Evolutionary conservation across 257 asterid species (phyloP).

Genomic region (Rhazya stricta): DNA sequence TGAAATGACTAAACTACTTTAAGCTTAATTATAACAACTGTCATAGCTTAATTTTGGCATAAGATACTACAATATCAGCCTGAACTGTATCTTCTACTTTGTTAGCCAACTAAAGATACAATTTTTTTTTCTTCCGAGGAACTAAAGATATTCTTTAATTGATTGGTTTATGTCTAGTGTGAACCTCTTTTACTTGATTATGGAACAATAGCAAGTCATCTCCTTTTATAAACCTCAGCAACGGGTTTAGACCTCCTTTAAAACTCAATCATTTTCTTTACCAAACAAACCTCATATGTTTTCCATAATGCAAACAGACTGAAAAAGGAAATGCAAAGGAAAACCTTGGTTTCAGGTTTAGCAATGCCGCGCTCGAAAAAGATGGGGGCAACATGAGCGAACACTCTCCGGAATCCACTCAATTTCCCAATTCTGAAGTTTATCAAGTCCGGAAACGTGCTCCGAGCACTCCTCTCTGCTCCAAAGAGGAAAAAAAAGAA

Average conservation of each 20-base stretch:
- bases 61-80: not conserved
- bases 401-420: conserved; percentile 84
- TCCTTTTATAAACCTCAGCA: not conserved
- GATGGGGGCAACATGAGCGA: conserved; percentile 88
- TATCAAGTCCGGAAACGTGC: conserved; percentile 88
- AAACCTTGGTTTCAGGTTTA: conserved; percentile 82
- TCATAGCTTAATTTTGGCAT: not conserved
- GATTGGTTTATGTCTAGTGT: not conserved
- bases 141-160: not conserved
- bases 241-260: not conserved
- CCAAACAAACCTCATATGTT: not conserved
- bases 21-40: not conserved
- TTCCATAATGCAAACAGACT: not conserved
- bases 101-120: not conserved
- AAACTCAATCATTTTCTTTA: not conserved
- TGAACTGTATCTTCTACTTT: not conserved
- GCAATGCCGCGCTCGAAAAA: conserved; percentile 94
- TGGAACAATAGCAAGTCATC: not conserved
- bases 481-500: conserved; percentile 4
- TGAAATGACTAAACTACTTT: not conserved
- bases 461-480: conserved; percentile 88
- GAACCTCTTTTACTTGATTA: not conserved
- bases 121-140: not conserved
- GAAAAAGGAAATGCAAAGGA: not conserved
- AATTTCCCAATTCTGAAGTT: conserved; percentile 77